A percentile compares a stretch with the other conserved stretches of the same genome.
These are phyloP conservation scores for Penicillium sp. DNA, from an alignment of 2,329 filamentous ascomycete genomes.

Conservation along the genomic window DNA sequence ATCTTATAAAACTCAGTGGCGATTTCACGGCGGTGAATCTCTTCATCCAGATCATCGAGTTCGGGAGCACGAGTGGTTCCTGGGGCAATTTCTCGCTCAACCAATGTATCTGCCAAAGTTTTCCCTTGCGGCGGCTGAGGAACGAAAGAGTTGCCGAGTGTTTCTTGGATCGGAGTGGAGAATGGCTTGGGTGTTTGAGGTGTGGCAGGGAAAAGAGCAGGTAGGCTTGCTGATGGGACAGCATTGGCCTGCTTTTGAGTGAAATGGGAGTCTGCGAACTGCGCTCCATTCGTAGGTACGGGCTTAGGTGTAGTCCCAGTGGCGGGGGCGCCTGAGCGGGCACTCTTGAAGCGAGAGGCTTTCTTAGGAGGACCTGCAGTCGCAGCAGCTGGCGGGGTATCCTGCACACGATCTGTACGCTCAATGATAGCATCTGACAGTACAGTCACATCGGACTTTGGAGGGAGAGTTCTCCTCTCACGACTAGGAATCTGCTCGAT, in stretches of 20 bases:
- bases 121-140: constrained; percentile 44
- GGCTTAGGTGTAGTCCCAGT: background rate
- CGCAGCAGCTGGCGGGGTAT: constrained; percentile 12
- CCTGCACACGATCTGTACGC: constrained; percentile 28
- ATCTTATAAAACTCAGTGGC: constrained; percentile 79
- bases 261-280: constrained; percentile 19
- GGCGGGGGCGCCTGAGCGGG: constrained; percentile 24
- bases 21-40: constrained; percentile 73
- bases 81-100: constrained; percentile 50
- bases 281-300: constrained; percentile 14
- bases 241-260: constrained; percentile 23
- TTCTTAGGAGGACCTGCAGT: constrained; percentile 36
- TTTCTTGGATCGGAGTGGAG: constrained; percentile 36
- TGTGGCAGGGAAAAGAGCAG: constrained; percentile 40
- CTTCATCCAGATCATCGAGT: constrained; percentile 70
- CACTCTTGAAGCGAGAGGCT: constrained; percentile 46
- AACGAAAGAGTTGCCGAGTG: constrained; percentile 17
- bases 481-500: constrained; percentile 1
- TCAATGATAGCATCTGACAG: constrained; percentile 48
- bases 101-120: constrained; percentile 59
- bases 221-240: constrained; percentile 23
- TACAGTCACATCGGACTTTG: constrained; percentile 30
- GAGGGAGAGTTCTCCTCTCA: constrained; percentile 30
- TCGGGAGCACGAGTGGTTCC: constrained; percentile 41
- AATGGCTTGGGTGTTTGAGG: constrained; percentile 39